phyloP scores from a whole-genome alignment of 2,329 filamentous ascomycete genomes.

The Talaromyces sp. region DNA sequence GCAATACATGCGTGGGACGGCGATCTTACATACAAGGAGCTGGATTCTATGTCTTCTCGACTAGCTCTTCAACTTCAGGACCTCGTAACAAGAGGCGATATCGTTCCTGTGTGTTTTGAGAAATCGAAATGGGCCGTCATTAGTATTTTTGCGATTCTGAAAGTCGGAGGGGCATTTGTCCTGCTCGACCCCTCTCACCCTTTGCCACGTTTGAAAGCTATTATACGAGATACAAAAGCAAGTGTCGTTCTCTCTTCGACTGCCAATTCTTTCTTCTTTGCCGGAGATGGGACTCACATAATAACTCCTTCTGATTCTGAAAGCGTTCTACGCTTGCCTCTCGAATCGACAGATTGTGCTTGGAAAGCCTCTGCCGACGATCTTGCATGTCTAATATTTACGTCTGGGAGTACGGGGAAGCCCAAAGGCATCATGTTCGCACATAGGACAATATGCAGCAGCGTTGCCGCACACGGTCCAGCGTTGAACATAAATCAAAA shows the following conservation, averaged over 20 bases:
- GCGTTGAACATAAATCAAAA: constrained; percentile 24
- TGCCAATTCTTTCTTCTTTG: neutral
- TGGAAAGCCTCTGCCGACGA: no score
- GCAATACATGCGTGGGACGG: constrained; percentile 22
- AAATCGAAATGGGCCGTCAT: constrained; percentile 16
- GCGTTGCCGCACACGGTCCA: no score
- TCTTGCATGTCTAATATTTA: no score
- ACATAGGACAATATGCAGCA: neutral
- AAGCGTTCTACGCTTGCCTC: no score
- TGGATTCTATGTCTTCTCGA: constrained; percentile 22
- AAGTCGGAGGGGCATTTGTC: constrained; percentile 11
- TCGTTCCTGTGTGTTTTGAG: constrained; percentile 19
- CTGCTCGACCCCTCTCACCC: neutral
- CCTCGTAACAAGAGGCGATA: constrained; percentile 23
- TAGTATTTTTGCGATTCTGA: constrained; percentile 9
- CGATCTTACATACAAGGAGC: constrained; percentile 17
- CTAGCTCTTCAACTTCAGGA: constrained; percentile 16
- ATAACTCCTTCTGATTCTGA: no score
- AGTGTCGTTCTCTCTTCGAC: neutral
- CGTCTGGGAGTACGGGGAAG: no score
- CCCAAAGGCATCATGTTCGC: no score
- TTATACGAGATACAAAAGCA: neutral
- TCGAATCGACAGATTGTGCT: no score
- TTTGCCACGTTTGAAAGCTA: neutral
- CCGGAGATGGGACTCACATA: no score